These are phyloP conservation scores for Lentinula edodes DNA, from an alignment of 768 basidiomycete species.

Conservation along the genomic window DNA sequence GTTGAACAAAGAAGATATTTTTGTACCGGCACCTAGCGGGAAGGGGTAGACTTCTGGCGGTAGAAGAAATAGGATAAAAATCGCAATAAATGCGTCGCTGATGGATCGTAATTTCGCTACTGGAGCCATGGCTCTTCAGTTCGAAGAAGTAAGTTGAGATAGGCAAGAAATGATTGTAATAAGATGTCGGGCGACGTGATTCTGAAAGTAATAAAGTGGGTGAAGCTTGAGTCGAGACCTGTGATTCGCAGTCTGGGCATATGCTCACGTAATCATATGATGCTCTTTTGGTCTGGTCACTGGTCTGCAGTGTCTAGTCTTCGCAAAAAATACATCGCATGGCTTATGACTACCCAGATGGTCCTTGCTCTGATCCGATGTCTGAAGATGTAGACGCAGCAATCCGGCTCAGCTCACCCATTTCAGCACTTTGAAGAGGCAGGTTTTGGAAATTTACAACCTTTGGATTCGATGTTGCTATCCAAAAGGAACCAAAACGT, in stretches of 20 bases:
- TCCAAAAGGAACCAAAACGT: no score
- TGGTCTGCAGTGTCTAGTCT: no score
- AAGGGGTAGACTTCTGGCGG: background rate
- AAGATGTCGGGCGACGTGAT: background rate
- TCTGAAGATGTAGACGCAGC: no score
- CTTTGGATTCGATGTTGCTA: no score
- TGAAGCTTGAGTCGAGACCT: background rate
- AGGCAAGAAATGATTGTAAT: background rate
- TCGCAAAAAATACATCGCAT: no score
- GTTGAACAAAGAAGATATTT: slow-evolving; percentile 16
- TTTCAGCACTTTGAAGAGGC: no score
- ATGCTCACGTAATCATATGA: background rate
- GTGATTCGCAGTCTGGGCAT: background rate
- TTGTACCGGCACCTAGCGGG: slow-evolving; percentile 2
- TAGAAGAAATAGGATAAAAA: background rate
- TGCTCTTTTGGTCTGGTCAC: no score
- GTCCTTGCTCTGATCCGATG: no score
- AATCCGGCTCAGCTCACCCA: no score
- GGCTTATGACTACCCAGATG: no score
- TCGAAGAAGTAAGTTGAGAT: background rate
- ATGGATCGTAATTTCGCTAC: background rate
- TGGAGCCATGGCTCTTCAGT: background rate
- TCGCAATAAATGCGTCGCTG: background rate
- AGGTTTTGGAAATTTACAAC: no score
- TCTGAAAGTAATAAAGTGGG: background rate